phyloP scores from a whole-genome alignment of 176 grass and related monocot species.

The Oryza rufipogon region DNA sequence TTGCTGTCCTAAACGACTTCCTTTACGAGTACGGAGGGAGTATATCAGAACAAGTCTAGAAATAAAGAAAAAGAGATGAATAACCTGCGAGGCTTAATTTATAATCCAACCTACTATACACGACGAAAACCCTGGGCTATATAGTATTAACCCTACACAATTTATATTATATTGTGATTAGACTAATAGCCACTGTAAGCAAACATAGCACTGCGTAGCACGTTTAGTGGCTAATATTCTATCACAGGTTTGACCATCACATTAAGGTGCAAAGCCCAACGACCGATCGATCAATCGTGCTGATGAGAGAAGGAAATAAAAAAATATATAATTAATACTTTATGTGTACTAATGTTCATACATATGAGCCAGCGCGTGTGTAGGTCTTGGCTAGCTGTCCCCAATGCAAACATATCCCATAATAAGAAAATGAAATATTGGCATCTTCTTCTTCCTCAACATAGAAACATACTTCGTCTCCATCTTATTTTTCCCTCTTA shows the following conservation, averaged over 20 bases:
- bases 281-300: not conserved
- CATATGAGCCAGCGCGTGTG: not conserved
- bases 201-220: constrained; percentile 28
- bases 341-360: too few species aligned
- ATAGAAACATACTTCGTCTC: too few species aligned
- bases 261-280: not conserved
- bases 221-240: not conserved
- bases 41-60: too few species aligned
- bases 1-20: too few species aligned
- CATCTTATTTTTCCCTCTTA: too few species aligned
- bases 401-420: not conserved
- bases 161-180: not conserved
- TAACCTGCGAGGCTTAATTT: too few species aligned
- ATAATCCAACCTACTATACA: not conserved
- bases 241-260: constrained; percentile 16
- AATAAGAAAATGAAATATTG: not conserved
- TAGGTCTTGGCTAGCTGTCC: not conserved
- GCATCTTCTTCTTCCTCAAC: constrained; percentile 16
- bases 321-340: not conserved
- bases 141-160: not conserved
- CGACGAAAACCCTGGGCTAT: not conserved
- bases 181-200: not conserved
- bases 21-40: too few species aligned
- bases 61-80: too few species aligned
- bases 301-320: not conserved